A percentile compares a stretch with the other conserved stretches of the same genome.
These are phyloP conservation scores for Boletus pseudo-olivaceus DNA, from an alignment of 768 basidiomycete species.

Conservation along the genomic window DNA sequence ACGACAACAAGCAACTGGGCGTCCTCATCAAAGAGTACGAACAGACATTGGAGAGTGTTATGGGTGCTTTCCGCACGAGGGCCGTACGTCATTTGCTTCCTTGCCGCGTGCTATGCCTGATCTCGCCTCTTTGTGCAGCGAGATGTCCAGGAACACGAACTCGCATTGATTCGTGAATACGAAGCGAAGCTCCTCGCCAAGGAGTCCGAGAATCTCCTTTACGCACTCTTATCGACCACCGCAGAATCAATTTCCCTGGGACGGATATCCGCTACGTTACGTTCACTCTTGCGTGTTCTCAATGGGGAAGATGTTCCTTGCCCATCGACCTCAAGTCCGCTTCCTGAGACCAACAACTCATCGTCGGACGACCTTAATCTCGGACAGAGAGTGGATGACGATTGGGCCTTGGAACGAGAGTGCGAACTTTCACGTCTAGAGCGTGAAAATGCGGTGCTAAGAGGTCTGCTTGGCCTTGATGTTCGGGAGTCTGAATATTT, in stretches of 20 bases:
- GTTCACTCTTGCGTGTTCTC: slow-evolving; percentile 64
- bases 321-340: not conserved
- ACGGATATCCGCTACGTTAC: slow-evolving; percentile 65
- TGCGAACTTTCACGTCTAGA: slow-evolving; percentile 85
- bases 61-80: slow-evolving; percentile 85
- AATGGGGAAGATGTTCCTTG: slow-evolving; percentile 56
- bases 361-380: slow-evolving; percentile 18
- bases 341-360: slow-evolving; percentile 3
- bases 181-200: slow-evolving; percentile 77
- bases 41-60: slow-evolving; percentile 90
- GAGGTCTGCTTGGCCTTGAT: slow-evolving; percentile 61
- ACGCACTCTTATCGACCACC: slow-evolving; percentile 59
- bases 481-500: slow-evolving; percentile 22
- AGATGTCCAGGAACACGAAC: slow-evolving; percentile 89
- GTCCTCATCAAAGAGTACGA: slow-evolving; percentile 94
- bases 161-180: slow-evolving; percentile 86
- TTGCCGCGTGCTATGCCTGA: not conserved
- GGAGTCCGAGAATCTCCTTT: slow-evolving; percentile 63
- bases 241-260: slow-evolving; percentile 65
- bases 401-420: slow-evolving; percentile 85
- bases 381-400: slow-evolving; percentile 46
- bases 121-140: slow-evolving; percentile 47
- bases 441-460: slow-evolving; percentile 81
- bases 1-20: slow-evolving; percentile 96
- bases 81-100: slow-evolving; percentile 60